Base-by-base conservation (phyloP, 768 basidiomycete genomes). In the Suillus placidus region DNA sequence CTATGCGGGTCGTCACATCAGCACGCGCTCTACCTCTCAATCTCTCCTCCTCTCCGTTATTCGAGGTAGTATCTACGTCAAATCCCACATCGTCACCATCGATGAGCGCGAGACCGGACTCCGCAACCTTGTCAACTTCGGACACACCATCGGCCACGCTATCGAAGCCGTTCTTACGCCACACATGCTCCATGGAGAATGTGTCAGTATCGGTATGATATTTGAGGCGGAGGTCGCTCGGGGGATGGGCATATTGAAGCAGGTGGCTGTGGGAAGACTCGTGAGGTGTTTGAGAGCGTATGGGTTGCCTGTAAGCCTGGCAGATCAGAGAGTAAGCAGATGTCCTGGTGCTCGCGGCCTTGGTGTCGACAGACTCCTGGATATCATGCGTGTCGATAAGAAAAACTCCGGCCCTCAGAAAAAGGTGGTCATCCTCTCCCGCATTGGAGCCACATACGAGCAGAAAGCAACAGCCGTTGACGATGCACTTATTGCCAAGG, bases 61-160 rank as follows among this genome's bases (percentile, higher is more conserved):
- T 73, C 86, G 91, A 38, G 95, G 92, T 1, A 97, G 95, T 43
- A 95, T 95, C 78, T 90, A 89, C 61, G 96, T 98, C 67, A 99
- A 99, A 78, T 88, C 97, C 0, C 92, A 98, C 78, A 98, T 99
- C 71, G 97, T 99, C 67, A 96, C 97, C 40, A 86, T 94, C 70
- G 97, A 99, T 80, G 94, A 96, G 77, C 93, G 91, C 73, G 97
- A 99, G 80, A 95, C 95, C 0, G 94, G 97, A 26, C 85, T 99
- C 49, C 93, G 97, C 68, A 98, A 98, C 81, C 89, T 99, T 62
- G 97, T 99, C 82, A 99, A 99, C 79, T 99, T 99, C 73, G 97
- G 97, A 1, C 97, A 99, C 78, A 95, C 92, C 51, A 96, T 99
- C 72, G 97, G 97, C 0, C 97, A 99, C 80, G 97, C 97, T 18